Base-by-base conservation (phyloP, 805 yeast genomes). In the Pichia californica region DNA sequence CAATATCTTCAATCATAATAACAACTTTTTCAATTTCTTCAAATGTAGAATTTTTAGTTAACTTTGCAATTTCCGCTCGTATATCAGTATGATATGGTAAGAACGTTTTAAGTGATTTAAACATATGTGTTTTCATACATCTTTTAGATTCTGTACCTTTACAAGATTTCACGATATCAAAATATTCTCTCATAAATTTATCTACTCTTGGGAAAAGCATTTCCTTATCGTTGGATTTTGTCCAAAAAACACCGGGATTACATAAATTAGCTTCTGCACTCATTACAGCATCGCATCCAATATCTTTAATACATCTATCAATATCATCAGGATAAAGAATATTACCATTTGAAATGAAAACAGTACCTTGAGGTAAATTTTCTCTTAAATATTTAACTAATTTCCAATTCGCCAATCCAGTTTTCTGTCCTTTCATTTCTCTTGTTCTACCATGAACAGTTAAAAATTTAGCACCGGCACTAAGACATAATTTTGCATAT, bases 361-460 rank as follows among this genome's bases (percentile, higher is more conserved):
- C 97, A 2, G 91, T 88, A 38, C 81, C 93, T 34, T 57, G 50
- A 0, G 91, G 84, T 37, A 93, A 67, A 50, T 86, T 82, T 25
- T 88, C 95, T 45, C 93, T 70, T 32, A 93, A 58, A 57, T 78
- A 87, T 52, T 71, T 76, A 46, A 93, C 73, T 23, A 81, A 71
- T 26, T 77, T 73, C 98, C 99, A 91, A 64, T 93, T 89, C 1
- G 99, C 98, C 39, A 93, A 66, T 0, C 99, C 99, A 0, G 99
- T 91, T 46, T 77, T 76, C 61, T 91, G 98, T 7, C 99, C 99
- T 63, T 93, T 93, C 94, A 88, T 91, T 45, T 91, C 99, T 51
- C 99, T 74, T 1, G 97, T 83, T 54, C 99, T 76, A 2, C 98
- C 98, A 62, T 93, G 99, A 8, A 93, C 84, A 1, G 97, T 88